A percentile compares a stretch with the other conserved stretches of the same genome.
phyloP scores from a whole-genome alignment of 306 rosid species.

The Abrus precatorius region DNA sequence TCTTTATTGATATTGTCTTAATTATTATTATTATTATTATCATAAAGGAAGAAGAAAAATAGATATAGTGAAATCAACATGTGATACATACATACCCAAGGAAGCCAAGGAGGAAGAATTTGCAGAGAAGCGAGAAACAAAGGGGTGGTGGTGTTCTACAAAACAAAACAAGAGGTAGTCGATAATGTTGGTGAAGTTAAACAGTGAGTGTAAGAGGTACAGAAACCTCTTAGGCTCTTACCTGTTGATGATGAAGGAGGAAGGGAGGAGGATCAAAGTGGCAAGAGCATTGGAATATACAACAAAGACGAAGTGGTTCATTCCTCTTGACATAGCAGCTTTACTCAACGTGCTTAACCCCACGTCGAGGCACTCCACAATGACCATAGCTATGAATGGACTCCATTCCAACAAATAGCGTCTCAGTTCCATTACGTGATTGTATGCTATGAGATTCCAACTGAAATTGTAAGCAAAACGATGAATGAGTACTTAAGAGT shows the following conservation, averaged over 20 bases:
- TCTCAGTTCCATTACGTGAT: constrained; percentile 17
- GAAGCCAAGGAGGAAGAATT: constrained; percentile 59
- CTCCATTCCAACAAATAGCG: constrained; percentile 6
- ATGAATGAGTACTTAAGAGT: no score
- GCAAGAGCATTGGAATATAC: constrained; percentile 65
- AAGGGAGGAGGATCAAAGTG: constrained; percentile 55
- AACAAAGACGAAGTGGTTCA: constrained; percentile 60
- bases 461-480: no score
- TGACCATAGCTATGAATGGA: constrained; percentile 56
- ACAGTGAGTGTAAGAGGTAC: background rate
- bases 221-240: background rate
- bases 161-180: background rate
- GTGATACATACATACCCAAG: constrained; percentile 50
- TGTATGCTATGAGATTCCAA: no score
- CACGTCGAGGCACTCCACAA: constrained; percentile 55
- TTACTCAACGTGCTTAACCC: constrained; percentile 55
- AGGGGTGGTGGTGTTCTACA: constrained; percentile 47
- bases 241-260: constrained; percentile 54
- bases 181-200: background rate
- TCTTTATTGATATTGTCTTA: no score
- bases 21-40: no score
- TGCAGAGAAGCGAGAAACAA: constrained; percentile 51
- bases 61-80: background rate
- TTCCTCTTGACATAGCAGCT: constrained; percentile 63
- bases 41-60: background rate